Evolutionary conservation across 2,329 filamentous ascomycete species (phyloP).

Genomic region (Polytolypa hystricis): DNA sequence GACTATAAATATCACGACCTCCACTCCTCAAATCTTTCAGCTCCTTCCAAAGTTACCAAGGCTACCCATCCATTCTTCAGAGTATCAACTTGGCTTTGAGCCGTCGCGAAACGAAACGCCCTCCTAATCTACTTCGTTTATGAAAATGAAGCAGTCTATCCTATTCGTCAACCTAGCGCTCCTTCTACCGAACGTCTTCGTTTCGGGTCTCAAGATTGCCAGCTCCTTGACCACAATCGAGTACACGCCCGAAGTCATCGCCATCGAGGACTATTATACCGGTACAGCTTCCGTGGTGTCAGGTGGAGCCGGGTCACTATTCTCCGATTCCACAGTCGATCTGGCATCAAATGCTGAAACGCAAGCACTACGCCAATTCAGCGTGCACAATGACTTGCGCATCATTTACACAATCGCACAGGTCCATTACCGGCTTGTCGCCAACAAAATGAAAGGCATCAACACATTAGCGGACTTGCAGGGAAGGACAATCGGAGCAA

Average conservation of each 20-base stretch:
- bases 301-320: not conserved
- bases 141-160: conserved; percentile 2
- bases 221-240: not conserved
- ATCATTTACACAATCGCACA: not conserved
- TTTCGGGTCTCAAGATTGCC: not conserved
- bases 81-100: too few species aligned
- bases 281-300: not conserved
- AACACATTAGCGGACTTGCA: not conserved
- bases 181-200: not conserved
- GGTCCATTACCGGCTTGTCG: not conserved
- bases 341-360: not conserved
- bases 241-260: not conserved
- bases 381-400: not conserved
- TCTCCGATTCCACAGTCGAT: not conserved
- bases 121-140: too few species aligned
- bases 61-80: too few species aligned
- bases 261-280: not conserved
- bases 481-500: not conserved
- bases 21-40: too few species aligned
- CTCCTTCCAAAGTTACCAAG: too few species aligned
- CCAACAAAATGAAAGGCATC: not conserved
- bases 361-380: not conserved
- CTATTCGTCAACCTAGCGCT: not conserved
- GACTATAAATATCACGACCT: too few species aligned
- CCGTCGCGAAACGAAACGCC: too few species aligned